phyloP scores from a whole-genome alignment of 306 rosid species.

The Biancaea sappan region DNA sequence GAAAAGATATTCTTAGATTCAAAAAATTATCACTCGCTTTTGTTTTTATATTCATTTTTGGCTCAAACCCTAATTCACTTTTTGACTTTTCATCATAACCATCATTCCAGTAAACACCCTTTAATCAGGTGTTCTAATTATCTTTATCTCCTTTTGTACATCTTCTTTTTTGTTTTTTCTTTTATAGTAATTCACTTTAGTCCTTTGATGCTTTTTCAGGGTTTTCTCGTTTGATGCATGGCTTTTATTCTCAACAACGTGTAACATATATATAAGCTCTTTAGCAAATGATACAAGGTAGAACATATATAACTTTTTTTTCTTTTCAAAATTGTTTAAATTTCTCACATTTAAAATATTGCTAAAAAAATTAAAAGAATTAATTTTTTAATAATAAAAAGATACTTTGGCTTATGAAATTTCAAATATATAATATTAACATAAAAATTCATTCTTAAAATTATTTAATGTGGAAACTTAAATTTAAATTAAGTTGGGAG shows the following conservation, averaged over 20 bases:
- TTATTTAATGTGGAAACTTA: too few species aligned
- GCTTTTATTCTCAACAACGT: neutral
- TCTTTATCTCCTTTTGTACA: conserved; percentile 11
- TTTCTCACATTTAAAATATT: too few species aligned
- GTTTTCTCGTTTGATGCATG: conserved; percentile 4
- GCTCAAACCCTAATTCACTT: conserved; percentile 51
- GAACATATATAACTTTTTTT: too few species aligned
- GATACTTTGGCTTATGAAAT: too few species aligned
- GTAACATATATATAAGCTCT: neutral
- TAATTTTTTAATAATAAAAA: too few species aligned
- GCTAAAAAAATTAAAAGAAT: too few species aligned
- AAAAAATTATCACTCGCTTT: conserved; percentile 30
- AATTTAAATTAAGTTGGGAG: too few species aligned
- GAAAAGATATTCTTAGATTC: conserved; percentile 43
- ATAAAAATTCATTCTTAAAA: too few species aligned
- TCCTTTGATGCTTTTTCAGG: neutral
- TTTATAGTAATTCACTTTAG: neutral
- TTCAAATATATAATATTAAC: too few species aligned
- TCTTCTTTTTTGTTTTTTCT: too few species aligned
- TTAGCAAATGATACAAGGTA: neutral
- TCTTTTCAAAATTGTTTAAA: neutral
- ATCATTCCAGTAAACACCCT: conserved; percentile 29
- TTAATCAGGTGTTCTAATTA: conserved; percentile 49
- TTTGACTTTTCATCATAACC: conserved; percentile 50
- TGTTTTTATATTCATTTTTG: conserved; percentile 33